Percentiles rank a stretch among this genome's conserved stretches.
These are phyloP conservation scores for Trichoderma asperelloides DNA, from an alignment of 495 filamentous ascomycete genomes.

Conservation along the genomic window DNA sequence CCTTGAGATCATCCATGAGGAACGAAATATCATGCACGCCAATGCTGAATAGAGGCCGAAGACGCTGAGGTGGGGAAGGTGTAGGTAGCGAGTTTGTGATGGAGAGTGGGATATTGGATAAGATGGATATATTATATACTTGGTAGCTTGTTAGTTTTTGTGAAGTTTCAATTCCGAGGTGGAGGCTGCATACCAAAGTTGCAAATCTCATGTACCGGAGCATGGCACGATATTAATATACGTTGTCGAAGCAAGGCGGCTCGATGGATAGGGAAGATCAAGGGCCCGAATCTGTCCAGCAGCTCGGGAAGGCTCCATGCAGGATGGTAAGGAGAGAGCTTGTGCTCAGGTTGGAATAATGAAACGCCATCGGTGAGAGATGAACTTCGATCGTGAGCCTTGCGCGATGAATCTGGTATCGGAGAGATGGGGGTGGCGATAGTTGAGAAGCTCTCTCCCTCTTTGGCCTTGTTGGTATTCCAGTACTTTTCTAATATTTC, in stretches of 20 bases:
- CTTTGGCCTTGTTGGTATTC: slow-evolving; percentile 52
- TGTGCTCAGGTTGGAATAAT: slow-evolving; percentile 57
- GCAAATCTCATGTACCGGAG: slow-evolving; percentile 76
- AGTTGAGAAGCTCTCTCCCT: slow-evolving; percentile 24
- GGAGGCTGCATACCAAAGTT: slow-evolving; percentile 63
- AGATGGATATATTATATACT: slow-evolving; percentile 91
- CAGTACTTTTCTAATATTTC: slow-evolving; percentile 69
- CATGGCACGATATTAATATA: slow-evolving; percentile 73
- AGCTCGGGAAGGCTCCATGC: slow-evolving; percentile 70
- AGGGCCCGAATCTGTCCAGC: slow-evolving; percentile 75
- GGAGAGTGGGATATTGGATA: slow-evolving; percentile 67
- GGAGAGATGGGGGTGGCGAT: slow-evolving; percentile 42
- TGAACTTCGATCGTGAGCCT: slow-evolving; percentile 42
- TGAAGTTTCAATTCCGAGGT: background rate
- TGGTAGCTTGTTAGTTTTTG: background rate
- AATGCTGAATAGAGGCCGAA: slow-evolving; percentile 81
- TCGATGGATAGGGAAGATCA: slow-evolving; percentile 83
- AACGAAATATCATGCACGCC: slow-evolving; percentile 88
- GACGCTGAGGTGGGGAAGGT: slow-evolving; percentile 48
- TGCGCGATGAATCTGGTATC: slow-evolving; percentile 18
- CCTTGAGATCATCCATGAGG: slow-evolving; percentile 46
- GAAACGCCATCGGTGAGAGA: slow-evolving; percentile 53
- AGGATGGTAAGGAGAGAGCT: slow-evolving; percentile 71
- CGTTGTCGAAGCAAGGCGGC: slow-evolving; percentile 83
- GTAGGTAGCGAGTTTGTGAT: slow-evolving; percentile 55